Evolutionary conservation across 2,329 filamentous ascomycete species (phyloP), one percentile per base, ranked within the genome.

Genomic region (Phyllosticta citrichinensis): DNA sequence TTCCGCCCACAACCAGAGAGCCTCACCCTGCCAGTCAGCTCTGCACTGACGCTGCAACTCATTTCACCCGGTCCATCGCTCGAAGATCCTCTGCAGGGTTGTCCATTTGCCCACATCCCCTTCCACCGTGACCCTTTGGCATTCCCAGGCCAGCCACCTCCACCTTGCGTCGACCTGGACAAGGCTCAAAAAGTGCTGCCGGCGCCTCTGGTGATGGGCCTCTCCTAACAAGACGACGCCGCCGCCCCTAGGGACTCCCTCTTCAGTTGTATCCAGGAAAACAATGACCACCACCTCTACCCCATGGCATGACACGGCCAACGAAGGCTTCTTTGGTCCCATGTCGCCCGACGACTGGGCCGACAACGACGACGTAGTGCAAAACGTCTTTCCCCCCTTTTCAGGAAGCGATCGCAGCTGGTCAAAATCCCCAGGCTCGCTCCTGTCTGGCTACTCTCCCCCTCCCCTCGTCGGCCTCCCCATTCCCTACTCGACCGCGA

Each of bases 31-130:
- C 47, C 50, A 52, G 51, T 27, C 50, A 50, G 53, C 27, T 19
- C 24, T 47, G 58, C 58, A 60, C 54, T 58, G 58, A 55, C 58
- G 54, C 52, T 60, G 55, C 55, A 53, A 60, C 40, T 54, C 52
- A 52, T 54, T 30, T 56, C 40, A 55, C 58, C 35, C 50, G 50
- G 56, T 27, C 58, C 53, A 60, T 60, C 58, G 58, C 58, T 60
- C 58, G 58, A 56, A 60, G 58, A 60, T 60, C 58, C 58, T 60
- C 58, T 53, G 55, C 58, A 60, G 53, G 58, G 58, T 60, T 56
- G 57, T 25, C 57, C 52, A 50, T 47, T 19, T 47, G 40, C 40
- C 40, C 17, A n/a, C 17, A n/a, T 47, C 40, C 17, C 40, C 40
- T n/a, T 47, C 40, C 40, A 47, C 40, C 40, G 40, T 47, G 40